These are phyloP conservation scores for Endoconidiophora laricicola DNA, from an alignment of 2,329 filamentous ascomycete species.

Conservation along the genomic window DNA sequence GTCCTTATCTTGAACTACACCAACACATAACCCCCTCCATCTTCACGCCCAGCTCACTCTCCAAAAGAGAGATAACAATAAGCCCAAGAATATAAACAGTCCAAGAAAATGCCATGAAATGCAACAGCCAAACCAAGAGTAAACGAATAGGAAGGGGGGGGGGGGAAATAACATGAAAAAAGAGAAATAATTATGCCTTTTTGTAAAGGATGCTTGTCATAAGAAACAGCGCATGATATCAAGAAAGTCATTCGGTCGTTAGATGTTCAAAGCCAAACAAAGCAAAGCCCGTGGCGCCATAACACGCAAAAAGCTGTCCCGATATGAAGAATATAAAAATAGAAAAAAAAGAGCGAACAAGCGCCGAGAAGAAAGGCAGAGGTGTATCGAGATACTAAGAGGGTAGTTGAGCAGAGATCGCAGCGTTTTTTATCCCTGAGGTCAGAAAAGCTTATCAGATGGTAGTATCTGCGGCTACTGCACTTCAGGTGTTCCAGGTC, in stretches of 20 bases:
- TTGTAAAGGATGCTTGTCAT: constrained; percentile 2
- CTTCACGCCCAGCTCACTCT: background rate
- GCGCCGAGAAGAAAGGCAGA: background rate
- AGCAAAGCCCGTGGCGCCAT: constrained; percentile 3
- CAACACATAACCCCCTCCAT: background rate
- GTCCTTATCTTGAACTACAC: background rate
- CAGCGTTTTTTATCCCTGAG: background rate
- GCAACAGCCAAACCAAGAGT: background rate
- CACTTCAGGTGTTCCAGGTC: constrained; percentile 13
- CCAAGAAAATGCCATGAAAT: background rate
- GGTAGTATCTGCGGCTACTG: background rate
- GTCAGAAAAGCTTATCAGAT: background rate
- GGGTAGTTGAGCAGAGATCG: constrained; percentile 7
- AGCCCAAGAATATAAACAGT: background rate
- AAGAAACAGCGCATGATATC: constrained; percentile 10
- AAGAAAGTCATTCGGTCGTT: constrained; percentile 13
- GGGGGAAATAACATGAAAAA: background rate
- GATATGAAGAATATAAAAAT: background rate
- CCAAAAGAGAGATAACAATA: background rate
- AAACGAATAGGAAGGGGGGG: background rate
- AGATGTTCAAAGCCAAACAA: constrained; percentile 9
- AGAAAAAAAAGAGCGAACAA: background rate
- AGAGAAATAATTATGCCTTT: constrained; percentile 7
- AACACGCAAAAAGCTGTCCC: background rate
- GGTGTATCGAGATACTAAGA: background rate